Evolutionary conservation across 192 early-diverging fungal genomes (phyloP), one percentile per base, ranked within the genome.

Genomic region (Funneliformis mosseae): DNA sequence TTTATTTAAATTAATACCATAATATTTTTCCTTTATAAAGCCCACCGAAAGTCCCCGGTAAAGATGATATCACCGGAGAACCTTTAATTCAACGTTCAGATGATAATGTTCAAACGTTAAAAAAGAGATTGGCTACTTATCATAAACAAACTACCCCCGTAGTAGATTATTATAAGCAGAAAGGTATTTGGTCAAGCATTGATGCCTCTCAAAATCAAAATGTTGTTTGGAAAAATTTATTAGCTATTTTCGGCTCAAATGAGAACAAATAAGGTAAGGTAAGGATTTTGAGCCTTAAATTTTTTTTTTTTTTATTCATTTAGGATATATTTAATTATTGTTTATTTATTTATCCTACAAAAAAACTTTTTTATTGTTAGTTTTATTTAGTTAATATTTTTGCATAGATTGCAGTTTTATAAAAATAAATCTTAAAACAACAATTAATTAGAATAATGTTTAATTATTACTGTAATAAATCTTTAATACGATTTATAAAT

Each of bases 1-100:
- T 28, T 38, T 38, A 68, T 38, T 38, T 14, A 16, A 18, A 33
- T 12, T 14, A 38, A 39, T 42, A 9, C 10, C 10, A 39, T 42
- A 42, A 21, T 43, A 4, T n/a, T 21, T 45, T 74, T 61, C 10
- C 23, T 45, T 42, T 41, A 74, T 46, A 9, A 74, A 86, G 86
- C 87, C 98, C 98, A 76, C 98, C 98, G 71, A 98, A 97, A 91
- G 88, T 89, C 23, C 46, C 88, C 27, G 93, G 92, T 90, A 95
- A 90, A 77, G 98, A 99, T 85, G 98, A 99, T 85, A 84, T 95
- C 67, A 99, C 98, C 75, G 96, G 97, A 75, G 98, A 99, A 90
- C 96, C 98, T 67, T 89, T 99, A 69, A 93, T 98, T 79, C 97
- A 97, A 85, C 92, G 98, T 71, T 96, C 96, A 3, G 98, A 99